Evolutionary conservation across 371 early-diverging fungal species (phyloP).

Genomic region (Thermomucor indicae-seudaticae): DNA sequence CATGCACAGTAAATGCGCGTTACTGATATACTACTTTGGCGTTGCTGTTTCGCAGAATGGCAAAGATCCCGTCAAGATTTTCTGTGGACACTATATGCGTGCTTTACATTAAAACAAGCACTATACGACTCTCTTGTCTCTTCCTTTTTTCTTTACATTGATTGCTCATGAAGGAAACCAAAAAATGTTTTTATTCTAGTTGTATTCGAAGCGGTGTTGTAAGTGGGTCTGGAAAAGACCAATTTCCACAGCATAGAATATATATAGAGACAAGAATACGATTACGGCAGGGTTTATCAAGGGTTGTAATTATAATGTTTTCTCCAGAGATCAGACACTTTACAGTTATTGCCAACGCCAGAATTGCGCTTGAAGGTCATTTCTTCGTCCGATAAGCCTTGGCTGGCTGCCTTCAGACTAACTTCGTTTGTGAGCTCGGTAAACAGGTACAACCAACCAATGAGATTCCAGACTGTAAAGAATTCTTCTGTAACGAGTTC

Average conservation of each 20-base stretch:
- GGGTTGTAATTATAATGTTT: conserved; percentile 27
- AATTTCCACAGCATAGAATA: no score
- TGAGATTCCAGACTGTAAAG: conserved; percentile 66
- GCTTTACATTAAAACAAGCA: neutral
- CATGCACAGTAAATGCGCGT: no score
- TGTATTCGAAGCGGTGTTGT: no score
- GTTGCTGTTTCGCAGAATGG: conserved; percentile 6
- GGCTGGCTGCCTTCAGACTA: conserved; percentile 8
- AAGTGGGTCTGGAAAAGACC: no score
- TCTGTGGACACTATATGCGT: conserved; percentile 1
- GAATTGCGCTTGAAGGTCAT: conserved; percentile 15
- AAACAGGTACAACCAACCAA: conserved; percentile 65
- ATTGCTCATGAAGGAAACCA: no score
- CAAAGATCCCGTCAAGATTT: conserved; percentile 5
- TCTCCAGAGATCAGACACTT: conserved; percentile 34
- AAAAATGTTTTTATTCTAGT: no score
- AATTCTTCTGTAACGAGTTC: conserved; percentile 57
- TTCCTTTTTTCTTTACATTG: no score
- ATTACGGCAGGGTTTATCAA: neutral
- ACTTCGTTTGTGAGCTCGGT: conserved; percentile 46
- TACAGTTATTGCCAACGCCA: conserved; percentile 21
- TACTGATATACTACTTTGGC: no score
- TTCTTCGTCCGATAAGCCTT: conserved; percentile 17
- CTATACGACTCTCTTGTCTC: no score
- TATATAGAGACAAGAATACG: no score